These are phyloP conservation scores for Combretum micranthum DNA, from an alignment of 345 rosid species.

Conservation along the genomic window DNA sequence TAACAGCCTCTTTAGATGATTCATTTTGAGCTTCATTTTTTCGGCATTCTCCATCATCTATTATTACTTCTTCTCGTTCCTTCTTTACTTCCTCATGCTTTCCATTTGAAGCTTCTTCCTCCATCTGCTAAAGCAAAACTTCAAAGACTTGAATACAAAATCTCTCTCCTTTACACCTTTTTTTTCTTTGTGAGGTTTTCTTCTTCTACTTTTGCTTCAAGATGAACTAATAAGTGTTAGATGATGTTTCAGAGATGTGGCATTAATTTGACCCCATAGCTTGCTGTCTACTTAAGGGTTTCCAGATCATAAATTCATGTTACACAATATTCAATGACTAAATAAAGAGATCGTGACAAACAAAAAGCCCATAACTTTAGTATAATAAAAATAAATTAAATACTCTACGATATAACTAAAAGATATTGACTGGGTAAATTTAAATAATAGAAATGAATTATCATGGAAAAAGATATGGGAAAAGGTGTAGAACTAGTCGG, in stretches of 20 bases:
- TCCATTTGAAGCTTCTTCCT: constrained; percentile 12
- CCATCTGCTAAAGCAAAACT: constrained; percentile 6
- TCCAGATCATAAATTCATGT: neutral
- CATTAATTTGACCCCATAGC: constrained; percentile 1
- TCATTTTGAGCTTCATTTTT: constrained; percentile 13
- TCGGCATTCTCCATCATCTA: constrained; percentile 6
- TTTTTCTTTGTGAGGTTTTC: too few relatives aligned
- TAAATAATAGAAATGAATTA: too few relatives aligned
- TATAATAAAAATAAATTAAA: too few relatives aligned
- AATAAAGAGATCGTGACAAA: too few relatives aligned
- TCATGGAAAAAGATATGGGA: constrained; percentile 33
- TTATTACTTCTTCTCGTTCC: constrained; percentile 4
- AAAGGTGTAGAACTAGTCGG: constrained; percentile 29
- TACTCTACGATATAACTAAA: too few relatives aligned
- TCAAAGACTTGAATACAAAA: neutral
- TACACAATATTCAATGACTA: too few relatives aligned
- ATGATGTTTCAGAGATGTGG: constrained; percentile 1
- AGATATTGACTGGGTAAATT: too few relatives aligned
- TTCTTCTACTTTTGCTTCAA: too few relatives aligned
- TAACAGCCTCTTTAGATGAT: neutral
- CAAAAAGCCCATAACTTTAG: too few relatives aligned
- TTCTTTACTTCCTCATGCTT: constrained; percentile 2
- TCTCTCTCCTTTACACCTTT: too few relatives aligned
- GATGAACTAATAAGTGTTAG: too few relatives aligned
- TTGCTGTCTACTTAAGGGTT: neutral